Evolutionary conservation across 208 protist genomes (phyloP).

Genomic region (Naegleria gruberi): DNA sequence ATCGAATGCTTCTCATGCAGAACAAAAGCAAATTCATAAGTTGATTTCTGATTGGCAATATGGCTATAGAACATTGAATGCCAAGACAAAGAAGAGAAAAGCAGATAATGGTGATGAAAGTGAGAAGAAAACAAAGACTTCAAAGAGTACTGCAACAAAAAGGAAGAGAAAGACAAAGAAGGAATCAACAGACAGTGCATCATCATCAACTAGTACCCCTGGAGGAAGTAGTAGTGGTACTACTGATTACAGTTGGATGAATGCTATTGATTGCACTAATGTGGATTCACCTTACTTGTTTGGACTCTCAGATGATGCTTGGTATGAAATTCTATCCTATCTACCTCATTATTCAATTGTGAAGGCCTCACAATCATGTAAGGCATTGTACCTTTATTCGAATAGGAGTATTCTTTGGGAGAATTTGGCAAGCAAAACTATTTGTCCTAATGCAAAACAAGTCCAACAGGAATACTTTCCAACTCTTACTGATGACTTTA

Average conservation of each 20-base stretch:
- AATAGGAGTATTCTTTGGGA: background rate
- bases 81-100: background rate
- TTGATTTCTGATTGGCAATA: background rate
- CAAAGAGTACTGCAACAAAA: background rate
- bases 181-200: too few relatives aligned
- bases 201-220: background rate
- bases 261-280: background rate
- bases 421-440: background rate
- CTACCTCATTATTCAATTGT: background rate
- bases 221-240: background rate
- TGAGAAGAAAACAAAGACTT: background rate
- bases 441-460: background rate
- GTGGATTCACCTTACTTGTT: background rate
- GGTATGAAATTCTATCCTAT: background rate
- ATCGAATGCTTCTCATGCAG: background rate
- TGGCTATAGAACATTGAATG: background rate
- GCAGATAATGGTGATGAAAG: background rate
- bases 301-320: background rate
- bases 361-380: background rate
- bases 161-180: too few relatives aligned
- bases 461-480: background rate
- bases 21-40: background rate
- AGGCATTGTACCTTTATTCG: background rate
- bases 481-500: background rate
- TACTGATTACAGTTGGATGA: background rate